Base-by-base conservation (phyloP, 2,329 filamentous ascomycete species). In the Fusarium miscanthi region DNA sequence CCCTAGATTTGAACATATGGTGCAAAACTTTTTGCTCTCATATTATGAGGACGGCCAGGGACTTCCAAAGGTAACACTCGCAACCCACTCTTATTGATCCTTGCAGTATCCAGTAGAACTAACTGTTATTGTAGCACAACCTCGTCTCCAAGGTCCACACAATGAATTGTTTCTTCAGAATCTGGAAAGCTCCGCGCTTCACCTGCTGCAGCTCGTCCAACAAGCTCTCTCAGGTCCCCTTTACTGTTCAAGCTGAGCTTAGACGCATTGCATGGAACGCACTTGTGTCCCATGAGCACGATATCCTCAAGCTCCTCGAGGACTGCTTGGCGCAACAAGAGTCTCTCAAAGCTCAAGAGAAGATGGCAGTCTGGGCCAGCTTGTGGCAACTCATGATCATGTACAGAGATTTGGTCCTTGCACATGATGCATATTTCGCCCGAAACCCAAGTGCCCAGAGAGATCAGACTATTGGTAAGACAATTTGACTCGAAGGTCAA, bases 321-420 rank as follows among this genome's bases (percentile, higher is more conserved):
- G 81, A 81, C 33, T 81, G 78, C 43, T 76, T 84, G 37, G 75
- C 77, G 11, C 83, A 84, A 52, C 78, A 83, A 53, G 78, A 80
- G 16, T 79, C 84, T 30, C 80, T 83, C 17, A 80, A 81, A 73
- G 68, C 77, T 2, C 76, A 82, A 19, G 84, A 85, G 57, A 81
- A 80, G 53, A 76, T 86, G 63, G 81, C 83, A n/a, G 73, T 87
- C 27, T 87, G 85, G 85, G 83, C 81, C 21, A 83, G 82, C 74
- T 76, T 86, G 76, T 87, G 86, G 85, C 84, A 86, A 67, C 76
- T 87, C 62, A 84, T 87, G 46, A 79, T 87, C 43, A 82, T 86
- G 73, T 87, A 87, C 67, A 82, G 82, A 27, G 84, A 86, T 59
- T 76, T 86, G 51, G 77, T 81, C 62, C 65, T 72, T 23, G 76